phyloP scores from a whole-genome alignment of 2,329 filamentous ascomycete genomes.

The Trichoderma sp. region DNA sequence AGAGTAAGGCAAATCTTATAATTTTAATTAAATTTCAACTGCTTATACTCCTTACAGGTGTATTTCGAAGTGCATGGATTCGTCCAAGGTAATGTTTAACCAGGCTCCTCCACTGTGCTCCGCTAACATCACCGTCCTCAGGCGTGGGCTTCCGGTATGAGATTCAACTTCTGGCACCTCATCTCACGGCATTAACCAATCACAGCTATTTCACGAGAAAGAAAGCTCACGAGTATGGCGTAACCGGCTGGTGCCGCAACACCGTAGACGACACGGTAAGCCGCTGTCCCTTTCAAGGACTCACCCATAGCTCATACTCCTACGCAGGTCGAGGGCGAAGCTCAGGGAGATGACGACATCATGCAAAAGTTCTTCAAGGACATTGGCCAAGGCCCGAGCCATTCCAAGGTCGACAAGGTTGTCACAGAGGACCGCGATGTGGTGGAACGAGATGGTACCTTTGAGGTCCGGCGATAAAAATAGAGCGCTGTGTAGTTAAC shows the following conservation, averaged over 20 bases:
- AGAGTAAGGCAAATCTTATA: conserved; percentile 36
- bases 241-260: conserved; percentile 68
- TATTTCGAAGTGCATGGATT: conserved; percentile 65
- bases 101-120: not conserved
- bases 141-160: conserved; percentile 60
- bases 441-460: conserved; percentile 69
- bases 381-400: conserved; percentile 72
- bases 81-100: conserved; percentile 63
- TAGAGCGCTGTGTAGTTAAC: not conserved
- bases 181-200: not conserved
- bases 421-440: conserved; percentile 69
- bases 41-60: conserved; percentile 46
- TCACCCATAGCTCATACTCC: not conserved
- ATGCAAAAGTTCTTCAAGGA: conserved; percentile 74
- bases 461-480: conserved; percentile 56
- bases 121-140: conserved; percentile 41
- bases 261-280: conserved; percentile 58
- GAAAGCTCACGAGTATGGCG: conserved; percentile 52
- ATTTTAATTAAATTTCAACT: not conserved
- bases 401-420: conserved; percentile 73
- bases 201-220: conserved; percentile 58
- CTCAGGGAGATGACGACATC: conserved; percentile 70
- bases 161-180: not conserved
- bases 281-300: not conserved
- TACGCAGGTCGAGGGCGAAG: conserved; percentile 82